Percentiles rank a stretch among this genome's conserved stretches.
These are phyloP conservation scores for Sclerotinia spermophila DNA, from an alignment of 2,329 filamentous ascomycete species.

Conservation along the genomic window DNA sequence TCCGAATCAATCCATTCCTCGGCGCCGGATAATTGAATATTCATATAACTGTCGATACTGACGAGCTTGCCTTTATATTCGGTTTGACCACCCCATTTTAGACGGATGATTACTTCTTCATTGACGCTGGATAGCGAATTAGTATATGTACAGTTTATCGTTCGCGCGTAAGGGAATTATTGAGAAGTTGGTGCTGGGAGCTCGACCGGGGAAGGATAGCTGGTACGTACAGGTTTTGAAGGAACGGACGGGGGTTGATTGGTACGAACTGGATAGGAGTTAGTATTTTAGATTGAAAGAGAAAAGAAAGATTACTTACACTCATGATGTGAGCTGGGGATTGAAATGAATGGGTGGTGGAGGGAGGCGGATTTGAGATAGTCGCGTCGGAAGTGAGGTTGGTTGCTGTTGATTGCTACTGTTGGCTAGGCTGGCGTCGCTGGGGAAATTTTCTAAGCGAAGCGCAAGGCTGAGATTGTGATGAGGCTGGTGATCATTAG, in stretches of 20 bases:
- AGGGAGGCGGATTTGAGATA: slow-evolving; percentile 23
- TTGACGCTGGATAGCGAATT: slow-evolving; percentile 59
- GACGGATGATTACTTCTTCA: slow-evolving; percentile 82
- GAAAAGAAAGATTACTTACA: slow-evolving; percentile 32
- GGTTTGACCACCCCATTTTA: slow-evolving; percentile 91
- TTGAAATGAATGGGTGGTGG: background rate
- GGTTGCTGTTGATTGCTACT: slow-evolving; percentile 3
- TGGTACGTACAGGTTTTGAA: slow-evolving; percentile 76
- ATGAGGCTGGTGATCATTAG: background rate
- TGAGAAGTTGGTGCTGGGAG: background rate
- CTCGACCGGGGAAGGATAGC: slow-evolving; percentile 13
- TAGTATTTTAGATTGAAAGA: slow-evolving; percentile 22
- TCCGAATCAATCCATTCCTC: slow-evolving; percentile 91
- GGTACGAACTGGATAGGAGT: slow-evolving; percentile 68
- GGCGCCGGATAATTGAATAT: slow-evolving; percentile 85
- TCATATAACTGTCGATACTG: slow-evolving; percentile 98
- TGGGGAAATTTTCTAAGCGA: slow-evolving; percentile 16
- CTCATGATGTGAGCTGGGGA: slow-evolving; percentile 36
- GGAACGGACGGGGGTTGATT: slow-evolving; percentile 93
- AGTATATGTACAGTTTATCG: background rate
- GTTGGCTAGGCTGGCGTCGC: slow-evolving; percentile 22
- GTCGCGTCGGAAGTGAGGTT: slow-evolving; percentile 18
- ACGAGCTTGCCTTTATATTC: slow-evolving; percentile 95
- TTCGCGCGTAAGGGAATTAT: background rate
- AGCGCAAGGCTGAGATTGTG: slow-evolving; percentile 7